Percentiles rank a stretch among this genome's conserved stretches.
These are phyloP conservation scores for Boletus sensibilis DNA, from an alignment of 768 basidiomycete species.

Conservation along the genomic window DNA sequence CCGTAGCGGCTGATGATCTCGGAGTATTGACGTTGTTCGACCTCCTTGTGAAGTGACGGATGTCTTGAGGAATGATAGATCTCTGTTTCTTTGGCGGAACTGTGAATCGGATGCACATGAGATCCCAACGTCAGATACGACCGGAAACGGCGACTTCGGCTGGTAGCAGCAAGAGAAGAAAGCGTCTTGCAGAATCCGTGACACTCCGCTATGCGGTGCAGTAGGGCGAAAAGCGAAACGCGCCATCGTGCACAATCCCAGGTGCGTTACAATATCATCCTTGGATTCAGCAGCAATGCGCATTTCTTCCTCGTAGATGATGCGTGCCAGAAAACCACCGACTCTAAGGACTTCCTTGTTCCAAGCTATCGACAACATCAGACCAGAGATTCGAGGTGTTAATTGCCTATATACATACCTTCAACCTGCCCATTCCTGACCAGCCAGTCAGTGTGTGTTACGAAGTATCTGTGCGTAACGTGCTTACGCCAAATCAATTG, in stretches of 20 bases:
- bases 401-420: conserved; percentile 39
- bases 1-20: conserved; percentile 7
- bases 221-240: conserved; percentile 68
- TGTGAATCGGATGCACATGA: background rate
- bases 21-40: conserved; percentile 1
- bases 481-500: conserved; percentile 79
- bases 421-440: conserved; percentile 80
- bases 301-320: conserved; percentile 84
- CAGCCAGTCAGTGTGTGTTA: conserved; percentile 1
- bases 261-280: background rate
- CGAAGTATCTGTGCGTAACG: background rate
- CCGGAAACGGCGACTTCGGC: conserved; percentile 9
- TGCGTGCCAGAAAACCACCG: conserved; percentile 77
- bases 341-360: conserved; percentile 84
- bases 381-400: background rate
- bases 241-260: conserved; percentile 67
- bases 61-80: conserved; percentile 10
- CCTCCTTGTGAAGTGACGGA: background rate
- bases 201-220: conserved; percentile 30
- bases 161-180: conserved; percentile 11
- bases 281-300: background rate
- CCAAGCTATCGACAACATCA: conserved; percentile 55
- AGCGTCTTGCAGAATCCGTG: conserved; percentile 11
- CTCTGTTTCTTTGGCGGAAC: conserved; percentile 6
- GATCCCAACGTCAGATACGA: conserved; percentile 12